Conservation (phyloP, 352 stramenopile genomes). For the Globisporangium sylvaticum region DNA sequence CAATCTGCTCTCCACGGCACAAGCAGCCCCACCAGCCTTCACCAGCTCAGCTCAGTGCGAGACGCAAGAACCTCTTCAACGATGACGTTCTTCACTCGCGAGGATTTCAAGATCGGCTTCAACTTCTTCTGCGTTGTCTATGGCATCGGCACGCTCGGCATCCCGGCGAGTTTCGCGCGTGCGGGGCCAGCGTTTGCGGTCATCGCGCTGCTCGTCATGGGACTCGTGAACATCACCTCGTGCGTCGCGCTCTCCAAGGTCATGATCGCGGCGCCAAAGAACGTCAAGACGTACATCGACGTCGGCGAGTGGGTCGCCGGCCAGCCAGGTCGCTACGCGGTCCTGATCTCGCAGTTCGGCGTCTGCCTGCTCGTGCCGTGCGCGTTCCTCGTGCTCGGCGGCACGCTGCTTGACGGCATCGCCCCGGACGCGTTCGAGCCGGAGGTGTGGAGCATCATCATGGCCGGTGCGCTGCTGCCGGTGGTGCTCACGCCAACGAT, state of each 20-base stretch:
- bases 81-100: constrained; percentile 56
- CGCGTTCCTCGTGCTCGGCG: constrained; percentile 59
- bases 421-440: constrained; percentile 44
- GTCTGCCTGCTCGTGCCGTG: constrained; percentile 50
- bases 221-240: constrained; percentile 54
- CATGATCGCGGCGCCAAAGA: constrained; percentile 52
- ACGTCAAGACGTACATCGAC: constrained; percentile 58
- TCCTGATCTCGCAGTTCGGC: constrained; percentile 53
- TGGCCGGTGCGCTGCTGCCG: constrained; percentile 44
- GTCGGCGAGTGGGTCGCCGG: constrained; percentile 59
- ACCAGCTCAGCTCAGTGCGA: background rate
- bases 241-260: constrained; percentile 55
- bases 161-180: constrained; percentile 61
- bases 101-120: constrained; percentile 61
- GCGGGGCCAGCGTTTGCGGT: constrained; percentile 40
- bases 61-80: constrained; percentile 1
- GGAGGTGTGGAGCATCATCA: constrained; percentile 59
- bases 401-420: constrained; percentile 50
- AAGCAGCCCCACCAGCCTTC: background rate
- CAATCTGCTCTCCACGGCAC: constrained; percentile 7
- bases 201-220: constrained; percentile 56
- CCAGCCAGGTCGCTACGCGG: constrained; percentile 38
- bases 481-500: constrained; percentile 57
- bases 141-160: constrained; percentile 57
- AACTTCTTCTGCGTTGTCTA: constrained; percentile 69